Base-by-base conservation (phyloP, 2,329 filamentous ascomycete species). In the Sporothrix schenckii region DNA sequence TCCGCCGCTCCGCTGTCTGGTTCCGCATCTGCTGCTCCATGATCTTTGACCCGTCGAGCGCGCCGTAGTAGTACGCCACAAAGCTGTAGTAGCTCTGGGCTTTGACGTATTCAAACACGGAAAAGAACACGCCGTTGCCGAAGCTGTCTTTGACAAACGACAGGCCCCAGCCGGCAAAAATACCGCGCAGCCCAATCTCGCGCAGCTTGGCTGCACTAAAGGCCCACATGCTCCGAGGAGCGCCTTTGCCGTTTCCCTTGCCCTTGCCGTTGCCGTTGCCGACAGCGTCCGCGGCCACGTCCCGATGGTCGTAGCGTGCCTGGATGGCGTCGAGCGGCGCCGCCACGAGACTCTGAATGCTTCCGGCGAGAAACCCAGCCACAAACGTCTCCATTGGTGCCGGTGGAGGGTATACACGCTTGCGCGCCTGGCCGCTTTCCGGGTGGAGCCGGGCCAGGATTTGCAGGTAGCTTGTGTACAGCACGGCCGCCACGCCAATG, bases 271-370 rank as follows among this genome's bases (percentile, higher is more conserved):
- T 80, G 24, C 79, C 79, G n/a, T 24, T 69, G 13, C 10, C 70
- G 72, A 27, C 76, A 60, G 81, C 81, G 49, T 74, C 79, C 21
- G 80, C 77, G 74, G 65, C 56, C 54, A 85, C 75, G 49, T 85
- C 83, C 0, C 80, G 80, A 73, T 87, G 85, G 75, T 91, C 89
- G 78, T 91, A 93, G 10, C 91, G 85, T 4, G 90, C 88, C 75
- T 92, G 90, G 2, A 94, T 86, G 0, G 91, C 91, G 74, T 94
- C 91, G 7, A 93, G 82, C 0, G 91, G 91, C 0, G 91, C 91
- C 0, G 91, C 91, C 11, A 93, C 78, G 19, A 93, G 76, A 72
- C 89, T 92, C 79, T 93, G 91, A 0, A 93, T 78, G 1, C 83
- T 83, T 0, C 91, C 91, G 0, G 91, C 91, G 0, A 91, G 79